phyloP scores from a whole-genome alignment of 2,329 filamentous ascomycete genomes.

The Orbilia javanica region DNA sequence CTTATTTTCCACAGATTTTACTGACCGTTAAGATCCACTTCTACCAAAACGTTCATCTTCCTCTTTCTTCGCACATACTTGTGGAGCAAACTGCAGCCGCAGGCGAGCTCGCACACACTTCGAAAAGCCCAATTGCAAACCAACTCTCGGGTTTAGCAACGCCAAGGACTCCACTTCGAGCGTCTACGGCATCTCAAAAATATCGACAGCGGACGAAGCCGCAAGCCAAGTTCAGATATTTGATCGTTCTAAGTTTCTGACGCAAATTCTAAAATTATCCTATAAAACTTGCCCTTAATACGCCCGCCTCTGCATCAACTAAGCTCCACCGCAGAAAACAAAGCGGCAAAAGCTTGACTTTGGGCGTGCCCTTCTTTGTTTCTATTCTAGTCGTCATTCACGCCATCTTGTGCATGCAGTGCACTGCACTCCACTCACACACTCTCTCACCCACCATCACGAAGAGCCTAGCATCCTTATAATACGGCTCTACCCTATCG shows the following conservation, averaged over 20 bases:
- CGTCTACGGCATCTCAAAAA: slow-evolving; percentile 29
- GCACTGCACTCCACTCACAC: slow-evolving; percentile 6
- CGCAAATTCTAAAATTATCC: slow-evolving; percentile 36
- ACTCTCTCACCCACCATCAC: slow-evolving; percentile 1
- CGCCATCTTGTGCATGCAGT: slow-evolving; percentile 12
- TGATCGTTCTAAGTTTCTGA: slow-evolving; percentile 16
- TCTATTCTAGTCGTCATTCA: slow-evolving; percentile 48
- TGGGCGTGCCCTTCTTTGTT: slow-evolving; percentile 27
- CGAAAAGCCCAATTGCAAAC: neutral
- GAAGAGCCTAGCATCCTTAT: neutral
- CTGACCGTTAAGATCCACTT: neutral
- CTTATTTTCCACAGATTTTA: neutral
- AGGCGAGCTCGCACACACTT: neutral
- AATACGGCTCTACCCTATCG: neutral
- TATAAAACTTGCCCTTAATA: slow-evolving; percentile 16
- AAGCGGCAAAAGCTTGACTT: slow-evolving; percentile 45
- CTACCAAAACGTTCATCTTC: neutral
- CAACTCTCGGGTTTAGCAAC: slow-evolving; percentile 10
- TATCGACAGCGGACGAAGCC: slow-evolving; percentile 21
- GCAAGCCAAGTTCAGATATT: slow-evolving; percentile 16
- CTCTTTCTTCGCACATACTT: slow-evolving; percentile 6
- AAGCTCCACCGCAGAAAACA: slow-evolving; percentile 17
- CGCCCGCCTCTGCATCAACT: slow-evolving; percentile 14
- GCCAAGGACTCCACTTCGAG: slow-evolving; percentile 32
- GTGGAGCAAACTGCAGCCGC: slow-evolving; percentile 14